These are phyloP conservation scores for Termitomyces sp. DNA, from an alignment of 768 basidiomycete genomes.

Conservation along the genomic window DNA sequence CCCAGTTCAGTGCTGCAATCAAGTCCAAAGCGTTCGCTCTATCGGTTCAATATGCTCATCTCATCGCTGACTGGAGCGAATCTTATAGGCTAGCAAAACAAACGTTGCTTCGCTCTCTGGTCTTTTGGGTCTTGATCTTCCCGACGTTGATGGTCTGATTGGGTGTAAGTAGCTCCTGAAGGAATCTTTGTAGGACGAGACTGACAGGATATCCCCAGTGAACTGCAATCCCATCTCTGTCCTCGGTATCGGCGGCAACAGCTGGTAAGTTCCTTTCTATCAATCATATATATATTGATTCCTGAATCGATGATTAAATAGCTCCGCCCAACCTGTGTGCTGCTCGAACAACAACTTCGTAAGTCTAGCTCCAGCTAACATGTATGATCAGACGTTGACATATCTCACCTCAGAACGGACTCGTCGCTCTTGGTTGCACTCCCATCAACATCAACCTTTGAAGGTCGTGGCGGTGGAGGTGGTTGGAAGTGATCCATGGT, in stretches of 20 bases:
- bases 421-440: background rate
- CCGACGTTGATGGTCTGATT: background rate
- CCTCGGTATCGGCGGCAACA: constrained; percentile 8
- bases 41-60: background rate
- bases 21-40: background rate
- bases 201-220: constrained; percentile 4
- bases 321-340: constrained; percentile 14
- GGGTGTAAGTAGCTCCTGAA: constrained; percentile 8
- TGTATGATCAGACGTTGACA: too few species aligned
- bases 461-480: too few species aligned
- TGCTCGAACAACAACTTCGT: constrained; percentile 15
- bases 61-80: background rate
- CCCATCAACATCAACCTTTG: background rate
- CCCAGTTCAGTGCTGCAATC: constrained; percentile 15
- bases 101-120: background rate
- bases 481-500: too few species aligned
- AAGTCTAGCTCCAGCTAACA: background rate
- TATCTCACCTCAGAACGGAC: too few species aligned
- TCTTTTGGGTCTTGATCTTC: constrained; percentile 6
- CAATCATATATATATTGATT: background rate
- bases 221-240: constrained; percentile 8
- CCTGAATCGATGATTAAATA: background rate
- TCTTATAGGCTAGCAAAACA: background rate
- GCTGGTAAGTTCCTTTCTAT: constrained; percentile 4
- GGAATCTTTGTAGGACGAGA: background rate